These are phyloP conservation scores for Epithemia pelagica DNA, from an alignment of 108 stramenopile genomes.

Conservation along the genomic window DNA sequence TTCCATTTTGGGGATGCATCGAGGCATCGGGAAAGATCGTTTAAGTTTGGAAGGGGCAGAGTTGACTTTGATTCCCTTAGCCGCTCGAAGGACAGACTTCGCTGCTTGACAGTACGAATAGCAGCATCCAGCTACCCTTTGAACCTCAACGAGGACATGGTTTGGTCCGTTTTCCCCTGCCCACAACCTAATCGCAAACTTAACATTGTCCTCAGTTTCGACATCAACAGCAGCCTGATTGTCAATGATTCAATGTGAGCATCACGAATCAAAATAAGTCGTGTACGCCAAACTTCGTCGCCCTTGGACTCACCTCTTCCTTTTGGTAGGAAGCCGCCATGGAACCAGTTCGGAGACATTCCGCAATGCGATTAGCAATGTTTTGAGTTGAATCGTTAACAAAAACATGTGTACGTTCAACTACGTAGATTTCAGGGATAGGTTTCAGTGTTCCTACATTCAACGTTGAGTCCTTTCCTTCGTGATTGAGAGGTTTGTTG, in stretches of 20 bases:
- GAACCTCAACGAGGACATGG: neutral
- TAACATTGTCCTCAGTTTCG: neutral
- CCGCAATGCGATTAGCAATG: conserved; percentile 1
- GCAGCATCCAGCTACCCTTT: conserved; percentile 2
- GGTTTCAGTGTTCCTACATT: neutral
- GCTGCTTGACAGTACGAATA: neutral
- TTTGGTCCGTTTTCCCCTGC: neutral
- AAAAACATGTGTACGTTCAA: conserved; percentile 1
- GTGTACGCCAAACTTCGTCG: too few relatives aligned
- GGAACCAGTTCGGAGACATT: neutral
- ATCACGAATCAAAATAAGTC: conserved; percentile 2
- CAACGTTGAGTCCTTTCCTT: neutral
- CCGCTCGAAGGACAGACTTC: conserved; percentile 3
- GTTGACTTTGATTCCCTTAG: neutral
- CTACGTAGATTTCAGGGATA: neutral
- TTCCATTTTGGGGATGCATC: neutral
- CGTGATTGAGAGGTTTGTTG: neutral
- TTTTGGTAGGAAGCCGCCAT: neutral
- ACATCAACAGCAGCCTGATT: neutral
- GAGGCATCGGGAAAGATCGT: neutral
- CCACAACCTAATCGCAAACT: conserved; percentile 1
- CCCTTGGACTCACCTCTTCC: neutral
- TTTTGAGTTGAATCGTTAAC: neutral
- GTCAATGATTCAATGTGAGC: neutral
- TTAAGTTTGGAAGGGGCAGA: neutral